Evolutionary conservation across 2,329 filamentous ascomycete genomes (phyloP).

Genomic region (Fusarium sp.): DNA sequence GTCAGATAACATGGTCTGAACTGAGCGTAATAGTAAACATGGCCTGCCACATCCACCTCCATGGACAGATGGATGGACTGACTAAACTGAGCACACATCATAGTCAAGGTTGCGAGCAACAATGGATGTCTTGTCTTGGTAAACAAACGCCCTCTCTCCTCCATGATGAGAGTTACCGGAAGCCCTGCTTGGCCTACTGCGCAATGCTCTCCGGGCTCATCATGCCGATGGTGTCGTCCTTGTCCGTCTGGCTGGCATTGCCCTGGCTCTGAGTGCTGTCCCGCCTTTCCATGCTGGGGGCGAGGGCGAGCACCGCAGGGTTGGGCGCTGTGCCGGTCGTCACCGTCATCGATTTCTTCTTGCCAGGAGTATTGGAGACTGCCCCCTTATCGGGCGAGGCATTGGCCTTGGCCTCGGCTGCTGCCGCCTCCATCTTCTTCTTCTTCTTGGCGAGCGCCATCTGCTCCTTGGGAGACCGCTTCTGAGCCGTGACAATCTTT

Average conservation of each 20-base stretch:
- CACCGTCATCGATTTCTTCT: constrained; percentile 63
- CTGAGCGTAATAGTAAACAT: background rate
- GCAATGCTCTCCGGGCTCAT: constrained; percentile 87
- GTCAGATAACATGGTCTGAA: constrained; percentile 6
- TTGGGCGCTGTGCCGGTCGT: constrained; percentile 54
- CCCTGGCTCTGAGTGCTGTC: constrained; percentile 70
- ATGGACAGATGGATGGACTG: background rate
- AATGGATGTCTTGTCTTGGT: background rate
- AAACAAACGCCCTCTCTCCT: constrained; percentile 1
- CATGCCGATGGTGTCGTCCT: constrained; percentile 78
- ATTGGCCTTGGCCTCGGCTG: constrained; percentile 60
- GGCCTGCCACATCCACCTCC: constrained; percentile 3
- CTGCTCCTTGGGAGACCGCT: constrained; percentile 84
- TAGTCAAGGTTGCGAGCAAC: background rate
- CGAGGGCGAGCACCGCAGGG: constrained; percentile 55
- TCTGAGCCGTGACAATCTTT: constrained; percentile 88
- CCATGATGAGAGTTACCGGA: constrained; percentile 14
- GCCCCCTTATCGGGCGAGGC: constrained; percentile 51
- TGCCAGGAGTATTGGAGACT: constrained; percentile 58
- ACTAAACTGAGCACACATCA: background rate
- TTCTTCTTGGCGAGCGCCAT: constrained; percentile 88
- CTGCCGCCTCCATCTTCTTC: constrained; percentile 79
- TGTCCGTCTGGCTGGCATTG: constrained; percentile 73
- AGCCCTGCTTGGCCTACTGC: constrained; percentile 49
- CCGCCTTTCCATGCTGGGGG: constrained; percentile 67